Conservation (phyloP, 2,329 filamentous ascomycete species). For the Penicillium fuscoglaucum region DNA sequence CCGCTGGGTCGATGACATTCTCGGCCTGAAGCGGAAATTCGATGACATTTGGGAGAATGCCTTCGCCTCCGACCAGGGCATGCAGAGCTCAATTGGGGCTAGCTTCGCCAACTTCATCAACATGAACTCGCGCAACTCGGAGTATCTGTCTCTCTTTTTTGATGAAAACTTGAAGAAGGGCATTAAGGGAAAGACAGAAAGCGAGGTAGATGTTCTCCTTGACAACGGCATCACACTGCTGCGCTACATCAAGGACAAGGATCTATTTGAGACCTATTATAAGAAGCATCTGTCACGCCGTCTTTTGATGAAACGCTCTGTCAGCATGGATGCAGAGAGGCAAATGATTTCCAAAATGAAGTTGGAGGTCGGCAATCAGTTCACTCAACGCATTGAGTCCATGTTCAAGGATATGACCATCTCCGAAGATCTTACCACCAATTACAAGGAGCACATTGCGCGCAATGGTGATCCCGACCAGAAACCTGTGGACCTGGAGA, state of each 20-base stretch:
- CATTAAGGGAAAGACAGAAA: conserved; percentile 87
- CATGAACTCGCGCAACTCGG: conserved; percentile 76
- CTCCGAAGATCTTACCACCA: conserved; percentile 76
- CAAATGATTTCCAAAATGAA: conserved; percentile 98
- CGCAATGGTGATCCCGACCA: conserved; percentile 57
- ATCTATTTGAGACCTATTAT: conserved; percentile 95
- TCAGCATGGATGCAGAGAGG: conserved; percentile 89
- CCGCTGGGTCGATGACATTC: conserved; percentile 91
- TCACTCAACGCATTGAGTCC: conserved; percentile 87
- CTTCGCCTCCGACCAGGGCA: conserved; percentile 70
- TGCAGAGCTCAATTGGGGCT: conserved; percentile 79
- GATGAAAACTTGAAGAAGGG: conserved; percentile 95
- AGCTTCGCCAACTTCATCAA: conserved; percentile 96
- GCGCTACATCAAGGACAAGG: conserved; percentile 85
- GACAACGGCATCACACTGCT: conserved; percentile 88
- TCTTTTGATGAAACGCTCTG: conserved; percentile 82
- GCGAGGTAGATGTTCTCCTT: conserved; percentile 77
- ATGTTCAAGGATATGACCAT: conserved; percentile 98
- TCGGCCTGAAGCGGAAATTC: conserved; percentile 84
- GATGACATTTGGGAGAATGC: conserved; percentile 73
- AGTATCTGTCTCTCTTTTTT: conserved; percentile 94
- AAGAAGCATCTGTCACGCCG: conserved; percentile 93
- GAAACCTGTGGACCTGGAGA: conserved; percentile 72
- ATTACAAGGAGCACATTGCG: conserved; percentile 71
- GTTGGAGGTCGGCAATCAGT: conserved; percentile 89